Evolutionary conservation across 2,329 filamentous ascomycete genomes (phyloP), one percentile per base, ranked within the genome.

Genomic region (Xylariaceae sp.): DNA sequence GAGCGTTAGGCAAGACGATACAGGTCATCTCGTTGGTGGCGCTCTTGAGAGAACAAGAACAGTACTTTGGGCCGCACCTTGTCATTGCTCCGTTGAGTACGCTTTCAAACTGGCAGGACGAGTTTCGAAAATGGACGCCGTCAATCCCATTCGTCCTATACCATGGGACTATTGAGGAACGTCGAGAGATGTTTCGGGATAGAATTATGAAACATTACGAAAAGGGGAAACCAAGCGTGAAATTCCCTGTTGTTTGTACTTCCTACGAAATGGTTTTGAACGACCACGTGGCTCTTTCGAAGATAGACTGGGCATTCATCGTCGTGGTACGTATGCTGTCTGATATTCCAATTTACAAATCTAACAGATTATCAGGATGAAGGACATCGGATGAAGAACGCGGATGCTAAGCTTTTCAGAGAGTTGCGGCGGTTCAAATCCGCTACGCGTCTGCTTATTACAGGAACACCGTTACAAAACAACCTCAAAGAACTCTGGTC

Each of bases 401-500:
- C 95, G 58, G 92, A 97, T 47, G 95, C 92, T 29, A 88, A 89
- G 54, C 77, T 99, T 0, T 96, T 97, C 59, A 87, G 89, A 45
- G 90, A 96, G 61, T 74, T 99, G 0, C 84, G 94, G 59, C 86
- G 87, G 0, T 97, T 97, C 65, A 85, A 86, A 21, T 97, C 92
- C 0, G 90, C 92, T 0, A 96, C 95, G 39, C 82, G 94, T 52
- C 79, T 99, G 0, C 79, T 99, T 1, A 96, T 99, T 32, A 97
- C 94, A 0, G 94, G 94, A 8, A 99, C 94, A 0, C 94, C 94
- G 0, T 73, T 99, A 0, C 94, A 99, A 61, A 99, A 99, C 69
- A 97, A 97, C 58, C 79, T 99, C 0, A 87, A 90, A 12, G 94
- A 99, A 65, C 73, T 99, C 0, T 99, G 94, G 94, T 96, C 92